phyloP scores from a whole-genome alignment of 2,329 filamentous ascomycete species.

The Bipolaris sorokiniana region DNA sequence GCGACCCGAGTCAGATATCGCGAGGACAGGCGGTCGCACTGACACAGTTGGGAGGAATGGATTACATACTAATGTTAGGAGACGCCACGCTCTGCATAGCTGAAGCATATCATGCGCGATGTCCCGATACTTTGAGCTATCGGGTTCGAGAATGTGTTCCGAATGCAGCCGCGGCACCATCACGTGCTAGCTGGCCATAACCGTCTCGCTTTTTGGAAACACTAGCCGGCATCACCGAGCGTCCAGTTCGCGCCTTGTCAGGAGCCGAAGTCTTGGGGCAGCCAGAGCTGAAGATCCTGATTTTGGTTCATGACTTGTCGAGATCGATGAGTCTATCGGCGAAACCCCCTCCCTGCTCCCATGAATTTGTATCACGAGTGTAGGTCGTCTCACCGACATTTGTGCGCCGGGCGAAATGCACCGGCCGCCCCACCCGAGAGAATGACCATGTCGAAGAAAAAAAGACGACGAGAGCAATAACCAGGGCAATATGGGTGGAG shows the following conservation, averaged over 20 bases:
- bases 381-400: slow-evolving; percentile 41
- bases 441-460: slow-evolving; percentile 11
- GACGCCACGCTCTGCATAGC: slow-evolving; percentile 17
- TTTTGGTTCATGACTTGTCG: neutral
- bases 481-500: slow-evolving; percentile 36
- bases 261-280: slow-evolving; percentile 9
- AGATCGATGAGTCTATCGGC: slow-evolving; percentile 2
- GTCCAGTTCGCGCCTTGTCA: slow-evolving; percentile 18
- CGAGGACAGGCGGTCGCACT: slow-evolving; percentile 10
- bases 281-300: slow-evolving; percentile 12
- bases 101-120: slow-evolving; percentile 19
- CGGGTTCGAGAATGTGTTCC: slow-evolving; percentile 21
- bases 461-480: slow-evolving; percentile 18
- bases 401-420: slow-evolving; percentile 28
- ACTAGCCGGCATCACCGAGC: slow-evolving; percentile 19
- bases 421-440: slow-evolving; percentile 25
- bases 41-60: slow-evolving; percentile 3
- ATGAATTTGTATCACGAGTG: slow-evolving; percentile 11
- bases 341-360: neutral
- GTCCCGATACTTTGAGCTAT: slow-evolving; percentile 18
- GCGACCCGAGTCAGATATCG: slow-evolving; percentile 4
- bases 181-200: slow-evolving; percentile 24
- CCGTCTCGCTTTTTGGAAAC: slow-evolving; percentile 21
- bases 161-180: slow-evolving; percentile 15
- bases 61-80: slow-evolving; percentile 6